A percentile compares a stretch with the other conserved stretches of the same genome.
Evolutionary conservation across 768 basidiomycete genomes (phyloP).

Genomic region (Lepiota brunneoincarnata): DNA sequence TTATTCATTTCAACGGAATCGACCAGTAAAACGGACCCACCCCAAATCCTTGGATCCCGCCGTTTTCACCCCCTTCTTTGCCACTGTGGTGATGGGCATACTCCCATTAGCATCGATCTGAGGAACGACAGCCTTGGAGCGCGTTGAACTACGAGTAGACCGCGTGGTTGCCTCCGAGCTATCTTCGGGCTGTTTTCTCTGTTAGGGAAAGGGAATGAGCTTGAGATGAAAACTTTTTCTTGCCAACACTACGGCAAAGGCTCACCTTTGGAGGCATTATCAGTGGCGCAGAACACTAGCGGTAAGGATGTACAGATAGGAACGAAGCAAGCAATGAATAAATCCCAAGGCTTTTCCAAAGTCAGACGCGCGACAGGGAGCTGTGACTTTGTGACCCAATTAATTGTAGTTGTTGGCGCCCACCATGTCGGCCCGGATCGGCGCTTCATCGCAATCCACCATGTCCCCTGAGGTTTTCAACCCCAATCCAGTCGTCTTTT

Average conservation of each 20-base stretch:
- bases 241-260: background rate
- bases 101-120: constrained; percentile 24
- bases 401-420: constrained; percentile 8
- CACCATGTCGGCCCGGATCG: constrained; percentile 8
- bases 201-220: constrained; percentile 3
- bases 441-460: constrained; percentile 15
- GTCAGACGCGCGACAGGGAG: constrained; percentile 6
- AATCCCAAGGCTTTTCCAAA: too few relatives aligned
- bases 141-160: constrained; percentile 44
- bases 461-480: constrained; percentile 74
- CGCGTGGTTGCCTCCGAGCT: constrained; percentile 35
- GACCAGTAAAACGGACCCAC: constrained; percentile 8
- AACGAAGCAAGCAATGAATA: constrained; percentile 2
- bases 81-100: constrained; percentile 12
- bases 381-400: constrained; percentile 12
- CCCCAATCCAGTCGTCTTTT: constrained; percentile 85
- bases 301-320: background rate
- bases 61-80: constrained; percentile 22
- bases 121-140: constrained; percentile 25
- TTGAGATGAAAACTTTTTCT: background rate
- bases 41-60: constrained; percentile 7
- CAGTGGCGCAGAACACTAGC: background rate
- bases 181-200: constrained; percentile 62
- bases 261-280: constrained; percentile 38
- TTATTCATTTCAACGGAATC: background rate